Conservation (phyloP, 2,329 filamentous ascomycete genomes). For the Apiospora aurea region DNA sequence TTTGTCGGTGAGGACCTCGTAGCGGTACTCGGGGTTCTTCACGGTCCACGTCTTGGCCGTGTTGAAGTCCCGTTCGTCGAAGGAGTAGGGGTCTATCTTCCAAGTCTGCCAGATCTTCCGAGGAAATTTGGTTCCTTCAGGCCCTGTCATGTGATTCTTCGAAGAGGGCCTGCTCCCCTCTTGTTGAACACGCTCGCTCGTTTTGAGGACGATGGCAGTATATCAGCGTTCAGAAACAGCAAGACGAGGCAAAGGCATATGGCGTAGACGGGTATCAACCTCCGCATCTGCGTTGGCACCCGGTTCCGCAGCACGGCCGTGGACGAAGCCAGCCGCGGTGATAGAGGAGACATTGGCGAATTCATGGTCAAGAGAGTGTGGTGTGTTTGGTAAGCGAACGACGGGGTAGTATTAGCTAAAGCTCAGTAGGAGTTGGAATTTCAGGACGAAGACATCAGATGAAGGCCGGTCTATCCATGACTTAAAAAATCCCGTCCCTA, state of each 20-base stretch:
- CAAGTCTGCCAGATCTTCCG: constrained; percentile 81
- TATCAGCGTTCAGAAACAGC: constrained; percentile 54
- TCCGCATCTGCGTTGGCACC: constrained; percentile 56
- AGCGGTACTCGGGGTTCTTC: constrained; percentile 71
- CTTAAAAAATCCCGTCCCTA: not conserved
- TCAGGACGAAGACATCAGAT: not conserved
- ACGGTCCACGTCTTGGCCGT: constrained; percentile 69
- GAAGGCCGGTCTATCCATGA: not conserved
- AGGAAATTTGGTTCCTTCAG: constrained; percentile 53
- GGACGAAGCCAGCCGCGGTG: constrained; percentile 36
- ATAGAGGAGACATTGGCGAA: constrained; percentile 46
- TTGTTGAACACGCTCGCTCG: constrained; percentile 29
- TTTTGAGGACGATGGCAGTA: constrained; percentile 27
- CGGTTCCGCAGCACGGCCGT: constrained; percentile 45
- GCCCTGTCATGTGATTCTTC: constrained; percentile 31
- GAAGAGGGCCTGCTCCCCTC: not conserved
- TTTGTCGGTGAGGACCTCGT: constrained; percentile 73
- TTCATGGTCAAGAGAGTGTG: constrained; percentile 31
- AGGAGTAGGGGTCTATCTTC: constrained; percentile 72
- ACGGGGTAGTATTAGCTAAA: not conserved
- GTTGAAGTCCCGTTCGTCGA: constrained; percentile 68
- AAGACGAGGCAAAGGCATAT: constrained; percentile 52
- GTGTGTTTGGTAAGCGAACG: constrained; percentile 12
- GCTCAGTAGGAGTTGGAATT: not conserved
- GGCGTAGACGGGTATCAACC: constrained; percentile 55